Evolutionary conservation across 345 rosid genomes (phyloP), one percentile per base, ranked within the genome.

Genomic region (Mangifera indica): DNA sequence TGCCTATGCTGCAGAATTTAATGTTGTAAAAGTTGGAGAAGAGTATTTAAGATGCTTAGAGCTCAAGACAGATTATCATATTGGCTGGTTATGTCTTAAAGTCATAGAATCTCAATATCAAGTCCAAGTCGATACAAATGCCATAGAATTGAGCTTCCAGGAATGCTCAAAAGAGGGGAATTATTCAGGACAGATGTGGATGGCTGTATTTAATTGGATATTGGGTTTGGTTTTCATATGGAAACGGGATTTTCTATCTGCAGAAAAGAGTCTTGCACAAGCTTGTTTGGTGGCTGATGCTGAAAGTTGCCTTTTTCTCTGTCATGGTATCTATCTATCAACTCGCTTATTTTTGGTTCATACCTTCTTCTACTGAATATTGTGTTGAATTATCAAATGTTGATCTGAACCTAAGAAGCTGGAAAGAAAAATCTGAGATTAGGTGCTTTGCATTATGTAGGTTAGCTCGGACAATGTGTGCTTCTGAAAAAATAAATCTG

Each of bases 11-110:
- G 87, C 84, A n/a, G 72, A 77, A 74, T 88, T 87, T 67, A 79
- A 86, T 61, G 53, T 55, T 63, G 65, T 56, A 48, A 69, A 82
- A 37, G 82, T 84, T 72, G 78, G 75, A 65, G 82, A 86, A 73
- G 93, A 86, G 75, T 88, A 84, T 81, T 56, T 74, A 72, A 82
- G 80, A 75, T 95, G 99, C 81, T 65, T 95, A 82, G 88, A 86
- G 74, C 89, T 92, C 49, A 89, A 88, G 85, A 88, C 98, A 59
- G 87, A 86, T 78, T 84, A 79, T 79, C 81, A 67, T 60, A 85
- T 91, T 46, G 96, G 96, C 62, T 91, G 91, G 99, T 66, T 88
- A 70, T 82, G 91, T 80, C 87, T 95, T 34, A 90, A 89, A 79
- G 74, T 88, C 66, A 46, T 91, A 76, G 98, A 88, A 86, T 75